Conservation (phyloP, 306 rosid genomes). For the Erythrophleum fordii region DNA sequence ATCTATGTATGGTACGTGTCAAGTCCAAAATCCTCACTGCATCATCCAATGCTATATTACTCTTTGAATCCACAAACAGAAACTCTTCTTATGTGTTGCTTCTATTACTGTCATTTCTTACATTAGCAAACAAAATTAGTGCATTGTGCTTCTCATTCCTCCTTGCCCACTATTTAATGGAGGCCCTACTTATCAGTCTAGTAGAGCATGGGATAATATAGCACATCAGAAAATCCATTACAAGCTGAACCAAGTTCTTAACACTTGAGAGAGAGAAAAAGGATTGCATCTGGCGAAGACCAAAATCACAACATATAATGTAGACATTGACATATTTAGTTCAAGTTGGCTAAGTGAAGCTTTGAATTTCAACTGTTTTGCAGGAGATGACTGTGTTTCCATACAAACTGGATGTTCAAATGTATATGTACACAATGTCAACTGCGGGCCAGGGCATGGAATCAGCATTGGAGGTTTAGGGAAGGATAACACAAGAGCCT, state of each 20-base stretch:
- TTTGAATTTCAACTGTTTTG: conserved; percentile 35
- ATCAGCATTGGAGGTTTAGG: conserved; percentile 98
- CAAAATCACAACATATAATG: not conserved
- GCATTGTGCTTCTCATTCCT: conserved; percentile 20
- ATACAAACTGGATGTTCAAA: conserved; percentile 97
- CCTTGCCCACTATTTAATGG: not conserved
- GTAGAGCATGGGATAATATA: not conserved
- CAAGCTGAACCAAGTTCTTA: conserved; percentile 6
- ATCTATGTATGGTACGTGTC: conserved; percentile 29
- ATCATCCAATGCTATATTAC: conserved; percentile 42
- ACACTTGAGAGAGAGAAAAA: not conserved
- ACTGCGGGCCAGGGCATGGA: conserved; percentile 99
- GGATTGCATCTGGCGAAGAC: conserved; percentile 10
- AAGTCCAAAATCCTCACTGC: conserved; percentile 38
- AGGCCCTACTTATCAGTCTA: not conserved
- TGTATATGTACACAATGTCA: conserved; percentile 79
- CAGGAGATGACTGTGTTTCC: conserved; percentile 95
- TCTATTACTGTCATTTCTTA: conserved; percentile 32
- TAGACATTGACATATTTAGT: not conserved
- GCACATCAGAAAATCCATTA: conserved; percentile 31
- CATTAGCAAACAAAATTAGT: conserved; percentile 22
- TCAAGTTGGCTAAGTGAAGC: conserved; percentile 31
- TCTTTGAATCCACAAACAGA: conserved; percentile 29
- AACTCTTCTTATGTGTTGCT: conserved; percentile 20
- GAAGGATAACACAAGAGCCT: conserved; percentile 82